Evolutionary conservation across 2,329 filamentous ascomycete genomes (phyloP).

Genomic region (Lachnellula cervina): DNA sequence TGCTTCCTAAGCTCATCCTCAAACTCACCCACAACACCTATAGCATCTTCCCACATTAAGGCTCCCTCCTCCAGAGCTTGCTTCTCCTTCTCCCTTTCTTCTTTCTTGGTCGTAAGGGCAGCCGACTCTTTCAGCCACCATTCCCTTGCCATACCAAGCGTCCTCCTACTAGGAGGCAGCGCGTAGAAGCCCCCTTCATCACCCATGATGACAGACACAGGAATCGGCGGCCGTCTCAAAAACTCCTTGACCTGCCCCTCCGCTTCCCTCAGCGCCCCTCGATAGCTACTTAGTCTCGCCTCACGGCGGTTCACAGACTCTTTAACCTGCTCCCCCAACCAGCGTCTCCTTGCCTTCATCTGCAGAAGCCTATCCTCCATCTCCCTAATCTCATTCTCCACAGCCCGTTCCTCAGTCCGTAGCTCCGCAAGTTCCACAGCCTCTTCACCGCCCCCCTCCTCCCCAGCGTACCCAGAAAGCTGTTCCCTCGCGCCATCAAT

Average conservation of each 20-base stretch:
- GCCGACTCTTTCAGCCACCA: conserved; percentile 64
- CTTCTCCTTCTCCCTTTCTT: conserved; percentile 55
- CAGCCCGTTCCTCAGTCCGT: conserved; percentile 45
- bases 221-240: conserved; percentile 49
- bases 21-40: conserved; percentile 56
- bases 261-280: conserved; percentile 59
- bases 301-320: conserved; percentile 62
- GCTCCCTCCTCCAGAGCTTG: conserved; percentile 63
- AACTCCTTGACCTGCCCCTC: conserved; percentile 58
- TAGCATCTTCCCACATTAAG: conserved; percentile 59
- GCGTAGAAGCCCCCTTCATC: conserved; percentile 46
- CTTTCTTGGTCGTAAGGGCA: conserved; percentile 47
- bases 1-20: conserved; percentile 57
- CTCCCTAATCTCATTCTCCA: conserved; percentile 60
- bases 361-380: conserved; percentile 59
- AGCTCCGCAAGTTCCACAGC: conserved; percentile 57
- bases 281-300: conserved; percentile 68
- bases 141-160: conserved; percentile 63
- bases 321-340: conserved; percentile 54
- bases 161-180: conserved; percentile 60
- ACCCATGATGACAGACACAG: conserved; percentile 19
- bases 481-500: conserved; percentile 39
- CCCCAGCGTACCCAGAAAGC: conserved; percentile 47
- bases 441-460: conserved; percentile 48
- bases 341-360: conserved; percentile 56